Evolutionary conservation across 768 basidiomycete genomes (phyloP).

Genomic region (Terana coerulea): DNA sequence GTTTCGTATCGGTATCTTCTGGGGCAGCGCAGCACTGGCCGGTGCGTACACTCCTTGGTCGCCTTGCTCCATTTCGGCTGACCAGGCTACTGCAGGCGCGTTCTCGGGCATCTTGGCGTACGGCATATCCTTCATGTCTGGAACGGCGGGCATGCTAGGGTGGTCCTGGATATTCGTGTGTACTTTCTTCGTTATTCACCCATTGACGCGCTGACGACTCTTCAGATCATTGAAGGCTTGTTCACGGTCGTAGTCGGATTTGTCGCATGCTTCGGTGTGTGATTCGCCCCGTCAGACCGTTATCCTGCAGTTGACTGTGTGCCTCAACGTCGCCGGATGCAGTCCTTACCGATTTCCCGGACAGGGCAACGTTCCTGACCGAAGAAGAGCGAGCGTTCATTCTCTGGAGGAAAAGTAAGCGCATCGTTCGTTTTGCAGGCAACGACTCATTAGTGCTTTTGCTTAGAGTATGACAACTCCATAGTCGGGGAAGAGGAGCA

Average conservation of each 20-base stretch:
- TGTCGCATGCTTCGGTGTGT: conserved; percentile 40
- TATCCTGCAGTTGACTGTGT: too few relatives aligned
- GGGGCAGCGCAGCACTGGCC: conserved; percentile 15
- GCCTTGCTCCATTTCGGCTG: neutral
- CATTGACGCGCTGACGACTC: too few relatives aligned
- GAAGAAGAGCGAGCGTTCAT: conserved; percentile 47
- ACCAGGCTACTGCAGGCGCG: conserved; percentile 15
- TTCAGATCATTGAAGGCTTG: conserved; percentile 55
- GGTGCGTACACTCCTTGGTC: too few relatives aligned
- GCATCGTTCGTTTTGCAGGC: neutral
- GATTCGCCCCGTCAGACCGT: too few relatives aligned
- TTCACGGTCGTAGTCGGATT: conserved; percentile 54
- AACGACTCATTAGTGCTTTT: neutral
- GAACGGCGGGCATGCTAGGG: conserved; percentile 23
- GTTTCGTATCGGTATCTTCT: neutral
- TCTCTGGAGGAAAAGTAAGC: conserved; percentile 48
- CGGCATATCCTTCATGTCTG: conserved; percentile 34
- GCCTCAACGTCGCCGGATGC: too few relatives aligned
- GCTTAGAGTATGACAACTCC: conserved; percentile 51
- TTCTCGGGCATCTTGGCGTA: conserved; percentile 31
- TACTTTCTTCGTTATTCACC: neutral
- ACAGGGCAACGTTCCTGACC: conserved; percentile 55
- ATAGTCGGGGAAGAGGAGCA: conserved; percentile 59
- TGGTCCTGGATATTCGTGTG: conserved; percentile 31
- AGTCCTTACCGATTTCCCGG: conserved; percentile 57